These are phyloP conservation scores for Xylaria sp. DNA, from an alignment of 2,329 filamentous ascomycete species.

Conservation along the genomic window DNA sequence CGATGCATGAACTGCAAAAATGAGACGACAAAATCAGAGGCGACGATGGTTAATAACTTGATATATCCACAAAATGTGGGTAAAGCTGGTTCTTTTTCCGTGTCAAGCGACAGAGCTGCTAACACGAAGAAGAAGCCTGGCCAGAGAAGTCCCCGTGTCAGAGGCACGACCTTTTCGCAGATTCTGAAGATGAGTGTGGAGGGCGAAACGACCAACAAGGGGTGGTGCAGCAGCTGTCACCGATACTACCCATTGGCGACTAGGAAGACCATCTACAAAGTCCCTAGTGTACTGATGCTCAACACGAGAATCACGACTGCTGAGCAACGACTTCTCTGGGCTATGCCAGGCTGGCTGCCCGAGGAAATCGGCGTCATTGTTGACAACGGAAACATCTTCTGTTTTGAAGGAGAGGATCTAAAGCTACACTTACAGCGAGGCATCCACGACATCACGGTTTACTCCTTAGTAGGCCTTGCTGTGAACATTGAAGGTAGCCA, in stretches of 20 bases:
- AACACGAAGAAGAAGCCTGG: constrained; percentile 40
- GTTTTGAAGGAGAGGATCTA: constrained; percentile 88
- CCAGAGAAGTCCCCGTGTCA: constrained; percentile 45
- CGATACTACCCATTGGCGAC: constrained; percentile 85
- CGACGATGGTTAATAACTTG: constrained; percentile 78
- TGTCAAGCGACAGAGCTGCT: constrained; percentile 20
- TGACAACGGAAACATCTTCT: constrained; percentile 86
- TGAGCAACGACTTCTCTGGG: constrained; percentile 78
- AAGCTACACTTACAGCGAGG: constrained; percentile 73
- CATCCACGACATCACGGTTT: constrained; percentile 76
- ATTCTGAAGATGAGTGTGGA: constrained; percentile 91
- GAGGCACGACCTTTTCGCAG: constrained; percentile 71
- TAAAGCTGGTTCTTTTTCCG: constrained; percentile 15
- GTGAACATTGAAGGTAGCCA: constrained; percentile 83
- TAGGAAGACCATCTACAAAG: constrained; percentile 73
- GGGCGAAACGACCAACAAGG: constrained; percentile 78
- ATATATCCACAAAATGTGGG: constrained; percentile 62
- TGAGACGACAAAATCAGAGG: constrained; percentile 74
- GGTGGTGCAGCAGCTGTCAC: constrained; percentile 89
- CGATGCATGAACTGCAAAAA: constrained; percentile 82
- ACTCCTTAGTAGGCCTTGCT: constrained; percentile 85
- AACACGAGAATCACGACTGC: constrained; percentile 71
- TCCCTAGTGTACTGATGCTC: constrained; percentile 82
- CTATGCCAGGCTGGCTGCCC: constrained; percentile 83
- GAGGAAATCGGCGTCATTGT: constrained; percentile 91